Evolutionary conservation across 179 eudicot species (phyloP).

Genomic region (Silene noctiflora): DNA sequence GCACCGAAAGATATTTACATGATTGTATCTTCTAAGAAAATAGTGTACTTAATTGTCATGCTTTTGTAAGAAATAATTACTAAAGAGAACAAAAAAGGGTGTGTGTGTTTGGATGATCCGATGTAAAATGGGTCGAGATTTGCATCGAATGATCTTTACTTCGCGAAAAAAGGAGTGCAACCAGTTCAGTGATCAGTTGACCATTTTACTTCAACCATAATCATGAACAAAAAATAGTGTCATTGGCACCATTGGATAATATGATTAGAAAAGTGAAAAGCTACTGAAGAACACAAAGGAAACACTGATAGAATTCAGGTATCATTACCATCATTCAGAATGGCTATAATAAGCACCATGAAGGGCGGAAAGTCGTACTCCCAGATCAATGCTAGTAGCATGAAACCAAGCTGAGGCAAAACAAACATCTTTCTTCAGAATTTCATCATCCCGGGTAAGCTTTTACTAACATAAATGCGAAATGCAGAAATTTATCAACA

Average conservation of each 20-base stretch:
- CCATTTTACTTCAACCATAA: no score
- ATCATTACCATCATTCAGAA: conserved; percentile 68
- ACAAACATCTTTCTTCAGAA: not conserved
- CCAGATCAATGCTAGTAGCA: conserved; percentile 72
- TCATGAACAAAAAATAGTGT: no score
- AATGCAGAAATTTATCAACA: conserved; percentile 16
- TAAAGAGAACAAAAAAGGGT: no score
- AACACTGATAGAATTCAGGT: not conserved
- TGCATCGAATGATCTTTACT: no score
- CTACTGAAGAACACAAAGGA: no score
- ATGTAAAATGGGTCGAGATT: no score
- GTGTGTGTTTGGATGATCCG: no score
- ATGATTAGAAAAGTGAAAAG: no score
- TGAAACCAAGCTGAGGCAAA: conserved; percentile 61
- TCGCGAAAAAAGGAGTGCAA: no score
- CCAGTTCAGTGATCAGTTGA: no score
- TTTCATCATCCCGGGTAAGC: conserved; percentile 5
- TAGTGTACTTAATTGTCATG: no score
- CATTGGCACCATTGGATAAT: no score
- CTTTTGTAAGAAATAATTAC: not conserved
- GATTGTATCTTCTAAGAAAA: not conserved
- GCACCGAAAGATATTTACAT: conserved; percentile 17
- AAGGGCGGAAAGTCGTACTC: conserved; percentile 82
- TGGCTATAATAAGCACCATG: conserved; percentile 79
- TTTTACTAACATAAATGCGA: not conserved